Evolutionary conservation across 768 basidiomycete species (phyloP).

Genomic region (Hericium rajendrae): DNA sequence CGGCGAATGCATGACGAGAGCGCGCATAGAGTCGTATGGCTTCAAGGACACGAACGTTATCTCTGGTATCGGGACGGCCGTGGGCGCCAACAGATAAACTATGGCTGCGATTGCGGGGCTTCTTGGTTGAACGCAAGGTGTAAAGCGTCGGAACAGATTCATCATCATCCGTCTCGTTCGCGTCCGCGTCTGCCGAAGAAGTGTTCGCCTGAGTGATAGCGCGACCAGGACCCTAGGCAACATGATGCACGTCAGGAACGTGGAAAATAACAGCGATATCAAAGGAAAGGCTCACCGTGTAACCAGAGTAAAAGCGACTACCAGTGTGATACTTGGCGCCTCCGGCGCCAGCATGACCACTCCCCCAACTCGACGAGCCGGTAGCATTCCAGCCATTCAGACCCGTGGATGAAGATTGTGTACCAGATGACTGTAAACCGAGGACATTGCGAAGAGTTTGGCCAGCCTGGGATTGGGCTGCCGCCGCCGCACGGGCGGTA

Average conservation of each 20-base stretch:
- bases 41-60: slow-evolving; percentile 44
- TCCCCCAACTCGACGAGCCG: slow-evolving; percentile 43
- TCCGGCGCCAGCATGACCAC: slow-evolving; percentile 56
- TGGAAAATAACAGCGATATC: not conserved
- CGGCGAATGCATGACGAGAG: slow-evolving; percentile 45
- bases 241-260: no score
- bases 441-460: slow-evolving; percentile 71
- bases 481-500: slow-evolving; percentile 65
- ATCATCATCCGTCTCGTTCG: slow-evolving; percentile 49
- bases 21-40: slow-evolving; percentile 57
- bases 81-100: slow-evolving; percentile 44
- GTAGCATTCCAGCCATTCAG: slow-evolving; percentile 34
- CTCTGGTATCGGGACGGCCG: slow-evolving; percentile 29
- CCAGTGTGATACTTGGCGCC: slow-evolving; percentile 64
- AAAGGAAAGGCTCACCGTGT: slow-evolving; percentile 39
- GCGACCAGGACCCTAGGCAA: slow-evolving; percentile 51
- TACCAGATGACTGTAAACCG: slow-evolving; percentile 49
- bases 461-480: slow-evolving; percentile 61
- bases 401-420: slow-evolving; percentile 27
- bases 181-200: slow-evolving; percentile 40
- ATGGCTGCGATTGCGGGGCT: slow-evolving; percentile 43
- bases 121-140: slow-evolving; percentile 19
- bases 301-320: slow-evolving; percentile 59
- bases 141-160: slow-evolving; percentile 28
- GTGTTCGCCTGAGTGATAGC: slow-evolving; percentile 66